phyloP scores from a whole-genome alignment of 192 early-diverging fungal species.

The Geranomyces variabilis region DNA sequence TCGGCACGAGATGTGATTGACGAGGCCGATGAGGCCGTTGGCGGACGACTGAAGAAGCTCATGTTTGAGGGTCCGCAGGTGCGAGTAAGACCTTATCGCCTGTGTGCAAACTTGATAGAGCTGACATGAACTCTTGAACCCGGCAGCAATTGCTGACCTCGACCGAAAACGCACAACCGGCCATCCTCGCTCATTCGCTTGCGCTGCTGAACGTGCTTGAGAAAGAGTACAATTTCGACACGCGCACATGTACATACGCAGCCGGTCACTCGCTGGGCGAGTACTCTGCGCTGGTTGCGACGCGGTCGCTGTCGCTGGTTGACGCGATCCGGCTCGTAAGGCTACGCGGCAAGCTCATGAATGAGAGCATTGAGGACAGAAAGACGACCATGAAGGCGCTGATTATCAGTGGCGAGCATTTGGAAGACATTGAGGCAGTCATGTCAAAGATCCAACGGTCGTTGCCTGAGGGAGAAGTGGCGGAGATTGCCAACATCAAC shows the following conservation, averaged over 20 bases:
- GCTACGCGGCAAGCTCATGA: conserved; percentile 87
- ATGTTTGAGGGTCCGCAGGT: conserved; percentile 88
- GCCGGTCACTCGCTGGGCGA: conserved; percentile 95
- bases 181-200: conserved; percentile 88
- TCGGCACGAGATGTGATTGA: conserved; percentile 83
- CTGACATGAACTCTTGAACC: too few relatives aligned
- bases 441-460: conserved; percentile 66
- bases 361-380: conserved; percentile 68
- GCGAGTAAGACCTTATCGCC: conserved; percentile 5
- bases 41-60: conserved; percentile 66
- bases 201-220: conserved; percentile 85
- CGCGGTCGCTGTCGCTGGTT: conserved; percentile 50
- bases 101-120: too few relatives aligned
- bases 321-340: conserved; percentile 89
- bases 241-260: conserved; percentile 75
- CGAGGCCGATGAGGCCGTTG: conserved; percentile 86
- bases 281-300: conserved; percentile 72
- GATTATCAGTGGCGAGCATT: conserved; percentile 70
- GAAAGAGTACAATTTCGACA: conserved; percentile 78
- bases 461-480: conserved; percentile 73
- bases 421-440: conserved; percentile 71
- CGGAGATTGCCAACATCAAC: conserved; percentile 89
- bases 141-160: conserved; percentile 56
- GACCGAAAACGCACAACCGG: conserved; percentile 86
- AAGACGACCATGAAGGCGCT: conserved; percentile 89